A percentile compares a stretch with the other conserved stretches of the same genome.
phyloP scores from a whole-genome alignment of 192 early-diverging fungal species.

The Podila horticola region DNA sequence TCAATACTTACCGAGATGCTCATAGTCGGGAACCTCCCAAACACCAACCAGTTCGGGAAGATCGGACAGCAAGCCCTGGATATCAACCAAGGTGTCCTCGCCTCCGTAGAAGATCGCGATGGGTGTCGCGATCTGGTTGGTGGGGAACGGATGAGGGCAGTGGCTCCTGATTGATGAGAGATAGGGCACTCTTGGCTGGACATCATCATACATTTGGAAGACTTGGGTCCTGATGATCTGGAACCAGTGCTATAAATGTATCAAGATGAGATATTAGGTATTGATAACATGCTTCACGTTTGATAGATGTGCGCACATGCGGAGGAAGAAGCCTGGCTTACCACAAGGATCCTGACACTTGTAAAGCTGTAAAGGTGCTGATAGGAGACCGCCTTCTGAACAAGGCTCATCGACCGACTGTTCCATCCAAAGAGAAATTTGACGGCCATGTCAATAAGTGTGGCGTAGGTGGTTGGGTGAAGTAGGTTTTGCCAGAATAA shows the following conservation, averaged over 20 bases:
- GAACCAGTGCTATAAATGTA: conserved; percentile 83
- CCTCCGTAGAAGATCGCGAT: conserved; percentile 95
- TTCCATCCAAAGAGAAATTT: conserved; percentile 89
- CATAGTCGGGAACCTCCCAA: conserved; percentile 75
- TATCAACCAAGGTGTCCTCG: conserved; percentile 84
- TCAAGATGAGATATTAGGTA: background rate
- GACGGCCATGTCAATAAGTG: conserved; percentile 75
- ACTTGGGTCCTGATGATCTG: conserved; percentile 89
- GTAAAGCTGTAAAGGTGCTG: conserved; percentile 90
- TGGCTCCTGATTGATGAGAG: conserved; percentile 62
- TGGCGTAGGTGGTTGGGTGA: conserved; percentile 76
- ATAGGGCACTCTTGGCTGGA: conserved; percentile 61
- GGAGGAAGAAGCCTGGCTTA: conserved; percentile 43
- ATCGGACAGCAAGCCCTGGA: conserved; percentile 63
- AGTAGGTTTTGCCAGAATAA: conserved; percentile 89
- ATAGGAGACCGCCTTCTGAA: conserved; percentile 83
- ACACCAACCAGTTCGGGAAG: conserved; percentile 66
- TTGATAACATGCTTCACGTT: background rate
- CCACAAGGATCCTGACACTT: conserved; percentile 90
- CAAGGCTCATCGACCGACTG: conserved; percentile 69
- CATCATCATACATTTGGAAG: conserved; percentile 96
- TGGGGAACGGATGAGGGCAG: conserved; percentile 76
- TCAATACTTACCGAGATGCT: conserved; percentile 72
- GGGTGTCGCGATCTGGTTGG: conserved; percentile 82
- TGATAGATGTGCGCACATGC: background rate